A percentile compares a stretch with the other conserved stretches of the same genome.
phyloP scores from a whole-genome alignment of 2,329 filamentous ascomycete genomes.

The Alternaria solani region DNA sequence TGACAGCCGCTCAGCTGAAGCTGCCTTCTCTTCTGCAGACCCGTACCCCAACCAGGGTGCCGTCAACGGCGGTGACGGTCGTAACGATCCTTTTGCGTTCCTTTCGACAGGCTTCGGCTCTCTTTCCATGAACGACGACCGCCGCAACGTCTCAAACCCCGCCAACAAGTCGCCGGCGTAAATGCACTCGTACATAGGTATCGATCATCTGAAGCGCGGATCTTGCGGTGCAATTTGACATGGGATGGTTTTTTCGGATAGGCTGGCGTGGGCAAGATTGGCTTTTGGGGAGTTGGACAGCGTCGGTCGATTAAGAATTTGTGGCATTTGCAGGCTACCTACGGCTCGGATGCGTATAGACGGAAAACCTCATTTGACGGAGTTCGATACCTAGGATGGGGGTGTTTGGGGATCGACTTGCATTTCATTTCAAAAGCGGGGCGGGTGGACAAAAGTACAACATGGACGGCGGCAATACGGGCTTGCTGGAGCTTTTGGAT shows the following conservation, averaged over 20 bases:
- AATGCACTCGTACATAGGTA: conserved; percentile 44
- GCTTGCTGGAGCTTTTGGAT: conserved; percentile 31
- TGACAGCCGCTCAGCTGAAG: conserved; percentile 91
- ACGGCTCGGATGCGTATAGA: conserved; percentile 48
- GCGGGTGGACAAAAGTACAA: conserved; percentile 43
- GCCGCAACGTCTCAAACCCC: conserved; percentile 54
- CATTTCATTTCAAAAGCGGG: conserved; percentile 38
- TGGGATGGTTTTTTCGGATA: conserved; percentile 46
- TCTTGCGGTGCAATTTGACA: conserved; percentile 47
- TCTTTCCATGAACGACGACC: conserved; percentile 71
- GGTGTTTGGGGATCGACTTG: conserved; percentile 46
- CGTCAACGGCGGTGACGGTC: conserved; percentile 68
- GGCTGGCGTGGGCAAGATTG: conserved; percentile 47
- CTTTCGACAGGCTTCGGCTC: conserved; percentile 76
- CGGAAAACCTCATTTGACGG: conserved; percentile 46
- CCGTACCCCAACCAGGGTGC: conserved; percentile 81
- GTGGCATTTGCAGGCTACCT: conserved; percentile 50
- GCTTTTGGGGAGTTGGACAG: conserved; percentile 48
- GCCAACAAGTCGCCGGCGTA: conserved; percentile 53
- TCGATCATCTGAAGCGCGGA: conserved; percentile 44
- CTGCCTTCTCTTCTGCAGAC: conserved; percentile 88
- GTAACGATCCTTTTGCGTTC: conserved; percentile 82
- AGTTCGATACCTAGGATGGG: conserved; percentile 50
- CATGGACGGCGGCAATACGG: conserved; percentile 37
- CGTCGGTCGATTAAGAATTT: conserved; percentile 50